phyloP scores from a whole-genome alignment of 495 filamentous ascomycete genomes.

The Geoglossum glabrum region DNA sequence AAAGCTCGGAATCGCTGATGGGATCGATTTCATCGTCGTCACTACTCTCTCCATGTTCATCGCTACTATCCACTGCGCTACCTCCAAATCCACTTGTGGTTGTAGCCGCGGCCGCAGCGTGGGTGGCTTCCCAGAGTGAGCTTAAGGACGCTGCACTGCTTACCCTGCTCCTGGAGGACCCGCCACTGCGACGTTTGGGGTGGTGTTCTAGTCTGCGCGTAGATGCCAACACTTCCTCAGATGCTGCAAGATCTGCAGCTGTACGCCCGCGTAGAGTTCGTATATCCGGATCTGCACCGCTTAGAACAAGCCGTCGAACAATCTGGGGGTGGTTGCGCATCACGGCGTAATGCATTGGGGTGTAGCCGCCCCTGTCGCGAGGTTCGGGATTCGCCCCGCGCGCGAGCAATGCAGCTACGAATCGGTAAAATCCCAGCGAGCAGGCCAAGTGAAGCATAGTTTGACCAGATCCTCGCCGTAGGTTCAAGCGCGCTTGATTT shows the following conservation, averaged over 20 bases:
- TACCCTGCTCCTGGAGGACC: constrained; percentile 33
- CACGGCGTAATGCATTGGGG: constrained; percentile 69
- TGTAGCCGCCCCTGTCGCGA: constrained; percentile 63
- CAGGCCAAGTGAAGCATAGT: constrained; percentile 69
- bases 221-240: constrained; percentile 28
- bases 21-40: constrained; percentile 20
- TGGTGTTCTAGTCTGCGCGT: constrained; percentile 28
- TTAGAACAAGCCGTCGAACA: constrained; percentile 48
- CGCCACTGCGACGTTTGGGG: constrained; percentile 38
- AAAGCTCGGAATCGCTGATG: constrained; percentile 13
- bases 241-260: constrained; percentile 49
- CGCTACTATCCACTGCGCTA: constrained; percentile 17
- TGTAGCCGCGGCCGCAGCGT: not conserved
- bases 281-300: constrained; percentile 49
- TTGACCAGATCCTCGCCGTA: constrained; percentile 43
- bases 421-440: constrained; percentile 50
- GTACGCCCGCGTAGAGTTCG: constrained; percentile 53
- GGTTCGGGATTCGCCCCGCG: constrained; percentile 60
- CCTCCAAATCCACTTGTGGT: not conserved
- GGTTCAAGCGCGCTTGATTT: constrained; percentile 41
- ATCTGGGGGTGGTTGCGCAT: constrained; percentile 57
- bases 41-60: constrained; percentile 16
- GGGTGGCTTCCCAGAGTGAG: constrained; percentile 39
- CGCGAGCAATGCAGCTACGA: constrained; percentile 62
- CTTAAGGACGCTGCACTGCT: constrained; percentile 45